Conservation (phyloP, 140 eudicot species). For the Ambrosia hybrid region DNA sequence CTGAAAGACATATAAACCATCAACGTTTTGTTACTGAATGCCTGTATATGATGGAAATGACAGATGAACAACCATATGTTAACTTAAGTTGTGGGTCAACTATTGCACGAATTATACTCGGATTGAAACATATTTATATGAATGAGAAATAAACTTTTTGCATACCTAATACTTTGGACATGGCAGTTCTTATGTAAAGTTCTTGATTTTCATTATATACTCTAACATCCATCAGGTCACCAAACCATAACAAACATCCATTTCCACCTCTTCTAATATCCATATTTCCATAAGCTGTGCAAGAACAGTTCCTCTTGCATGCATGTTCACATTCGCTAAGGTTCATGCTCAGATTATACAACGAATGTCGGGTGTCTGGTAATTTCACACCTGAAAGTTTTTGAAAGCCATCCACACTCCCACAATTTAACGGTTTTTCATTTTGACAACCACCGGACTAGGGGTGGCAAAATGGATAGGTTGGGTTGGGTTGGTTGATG, state of each 20-base stretch:
- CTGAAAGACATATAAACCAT: slow-evolving; percentile 11
- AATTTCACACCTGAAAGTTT: background rate
- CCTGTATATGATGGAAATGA: too few species aligned
- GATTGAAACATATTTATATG: too few species aligned
- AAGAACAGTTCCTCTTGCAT: slow-evolving; percentile 29
- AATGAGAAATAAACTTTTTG: background rate
- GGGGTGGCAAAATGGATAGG: too few species aligned
- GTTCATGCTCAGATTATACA: slow-evolving; percentile 26
- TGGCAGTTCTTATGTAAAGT: slow-evolving; percentile 17
- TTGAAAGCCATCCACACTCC: slow-evolving; percentile 25
- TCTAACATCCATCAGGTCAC: slow-evolving; percentile 25
- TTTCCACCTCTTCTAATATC: slow-evolving; percentile 23
- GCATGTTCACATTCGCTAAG: slow-evolving; percentile 23
- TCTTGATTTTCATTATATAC: slow-evolving; percentile 16
- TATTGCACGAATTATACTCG: background rate
- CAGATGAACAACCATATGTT: background rate
- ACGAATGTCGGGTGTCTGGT: slow-evolving; percentile 8
- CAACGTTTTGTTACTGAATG: too few species aligned
- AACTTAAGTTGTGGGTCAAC: background rate
- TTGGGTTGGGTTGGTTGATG: too few species aligned
- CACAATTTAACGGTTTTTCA: slow-evolving; percentile 19
- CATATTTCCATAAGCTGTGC: slow-evolving; percentile 28
- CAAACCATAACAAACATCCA: slow-evolving; percentile 36
- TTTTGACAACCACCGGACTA: slow-evolving; percentile 36
- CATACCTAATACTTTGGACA: slow-evolving; percentile 24